phyloP scores from a whole-genome alignment of 768 basidiomycete species.

The Tylopilus rubrobrunneus region DNA sequence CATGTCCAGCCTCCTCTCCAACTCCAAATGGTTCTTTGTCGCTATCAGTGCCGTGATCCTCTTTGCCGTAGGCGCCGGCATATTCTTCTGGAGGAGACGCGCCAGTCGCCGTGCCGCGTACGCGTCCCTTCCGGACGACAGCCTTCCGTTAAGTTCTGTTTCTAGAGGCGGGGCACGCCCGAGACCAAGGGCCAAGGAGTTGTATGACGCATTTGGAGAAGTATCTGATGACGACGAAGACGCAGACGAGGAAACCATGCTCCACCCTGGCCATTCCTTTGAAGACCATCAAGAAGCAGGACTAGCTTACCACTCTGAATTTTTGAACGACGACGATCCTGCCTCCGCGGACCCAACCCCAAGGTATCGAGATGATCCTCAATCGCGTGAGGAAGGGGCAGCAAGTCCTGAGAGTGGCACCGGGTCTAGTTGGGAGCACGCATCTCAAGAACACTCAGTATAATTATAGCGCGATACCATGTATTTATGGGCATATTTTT shows the following conservation, averaged over 20 bases:
- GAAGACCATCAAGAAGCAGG: constrained; percentile 34
- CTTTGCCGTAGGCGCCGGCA: constrained; percentile 62
- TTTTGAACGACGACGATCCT: constrained; percentile 77
- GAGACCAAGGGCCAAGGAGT: constrained; percentile 69
- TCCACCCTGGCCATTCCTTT: constrained; percentile 40
- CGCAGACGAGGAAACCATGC: constrained; percentile 65
- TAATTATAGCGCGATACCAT: constrained; percentile 6
- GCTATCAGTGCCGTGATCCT: constrained; percentile 76
- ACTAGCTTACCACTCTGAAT: constrained; percentile 70
- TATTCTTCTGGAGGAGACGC: constrained; percentile 80
- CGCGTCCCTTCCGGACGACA: constrained; percentile 57
- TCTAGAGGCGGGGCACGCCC: constrained; percentile 35
- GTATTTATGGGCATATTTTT: constrained; percentile 22
- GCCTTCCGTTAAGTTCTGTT: constrained; percentile 74
- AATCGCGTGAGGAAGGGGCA: constrained; percentile 13
- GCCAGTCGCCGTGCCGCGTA: constrained; percentile 45
- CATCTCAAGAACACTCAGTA: constrained; percentile 37
- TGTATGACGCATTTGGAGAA: constrained; percentile 97
- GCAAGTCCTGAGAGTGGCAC: constrained; percentile 38
- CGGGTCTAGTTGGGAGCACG: constrained; percentile 75
- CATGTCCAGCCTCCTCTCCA: constrained; percentile 67
- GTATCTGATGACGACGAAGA: constrained; percentile 81
- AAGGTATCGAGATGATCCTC: constrained; percentile 55
- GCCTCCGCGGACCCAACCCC: constrained; percentile 28
- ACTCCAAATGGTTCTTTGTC: constrained; percentile 87